phyloP scores from a whole-genome alignment of 768 basidiomycete genomes.

The Leccinum fibrillosum region DNA sequence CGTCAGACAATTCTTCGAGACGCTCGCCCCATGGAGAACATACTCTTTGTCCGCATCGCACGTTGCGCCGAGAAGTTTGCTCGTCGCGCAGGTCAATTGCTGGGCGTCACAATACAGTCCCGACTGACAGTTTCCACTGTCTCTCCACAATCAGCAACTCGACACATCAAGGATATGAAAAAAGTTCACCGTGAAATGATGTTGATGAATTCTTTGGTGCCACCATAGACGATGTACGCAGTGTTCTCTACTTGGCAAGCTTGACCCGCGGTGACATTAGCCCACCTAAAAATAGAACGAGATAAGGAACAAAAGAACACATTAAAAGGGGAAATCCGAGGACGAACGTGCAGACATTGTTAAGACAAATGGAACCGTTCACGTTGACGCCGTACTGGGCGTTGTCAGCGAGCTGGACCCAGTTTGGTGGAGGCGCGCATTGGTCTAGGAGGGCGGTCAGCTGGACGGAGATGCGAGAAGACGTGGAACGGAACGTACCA shows the following conservation, averaged over 20 bases:
- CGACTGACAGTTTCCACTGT: slow-evolving; percentile 67
- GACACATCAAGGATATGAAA: background rate
- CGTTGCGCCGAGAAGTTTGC: slow-evolving; percentile 52
- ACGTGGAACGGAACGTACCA: slow-evolving; percentile 40
- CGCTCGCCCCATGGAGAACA: slow-evolving; percentile 2
- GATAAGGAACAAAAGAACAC: background rate
- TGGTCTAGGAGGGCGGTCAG: slow-evolving; percentile 52
- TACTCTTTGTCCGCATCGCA: slow-evolving; percentile 66
- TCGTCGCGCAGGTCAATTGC: slow-evolving; percentile 52
- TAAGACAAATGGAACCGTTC: slow-evolving; percentile 83
- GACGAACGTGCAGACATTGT: slow-evolving; percentile 77
- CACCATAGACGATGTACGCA: slow-evolving; percentile 67
- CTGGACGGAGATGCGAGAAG: background rate
- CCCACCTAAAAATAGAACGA: slow-evolving; percentile 51
- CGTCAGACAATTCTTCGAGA: slow-evolving; percentile 30
- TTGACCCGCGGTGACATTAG: slow-evolving; percentile 66
- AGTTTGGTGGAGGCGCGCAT: slow-evolving; percentile 69
- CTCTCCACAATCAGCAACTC: background rate
- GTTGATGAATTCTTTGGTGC: slow-evolving; percentile 60
- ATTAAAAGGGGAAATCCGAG: background rate
- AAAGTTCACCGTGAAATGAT: slow-evolving; percentile 69
- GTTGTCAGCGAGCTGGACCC: slow-evolving; percentile 61
- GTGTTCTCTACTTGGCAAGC: slow-evolving; percentile 76
- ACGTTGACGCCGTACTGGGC: slow-evolving; percentile 67
- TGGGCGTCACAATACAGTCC: slow-evolving; percentile 76